phyloP scores from a whole-genome alignment of 2,329 filamentous ascomycete genomes.

The Curvularia sp. region DNA sequence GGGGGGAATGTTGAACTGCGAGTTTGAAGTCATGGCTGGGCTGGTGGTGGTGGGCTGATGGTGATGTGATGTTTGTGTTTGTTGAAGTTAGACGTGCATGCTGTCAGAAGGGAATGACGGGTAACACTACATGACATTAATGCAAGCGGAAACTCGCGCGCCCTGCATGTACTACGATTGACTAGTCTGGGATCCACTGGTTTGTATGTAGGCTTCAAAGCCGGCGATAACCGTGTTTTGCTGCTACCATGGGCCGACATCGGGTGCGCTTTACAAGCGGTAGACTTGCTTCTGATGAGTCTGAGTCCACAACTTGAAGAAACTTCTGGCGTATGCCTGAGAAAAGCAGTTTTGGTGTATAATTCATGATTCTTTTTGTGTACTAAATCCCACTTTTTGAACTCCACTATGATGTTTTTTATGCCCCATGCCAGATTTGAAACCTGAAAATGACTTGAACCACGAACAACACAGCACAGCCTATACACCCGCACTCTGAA shows the following conservation, averaged over 20 bases:
- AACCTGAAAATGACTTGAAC: background rate
- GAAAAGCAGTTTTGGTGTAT: background rate
- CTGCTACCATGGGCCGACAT: slow-evolving; percentile 1
- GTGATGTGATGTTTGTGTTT: background rate
- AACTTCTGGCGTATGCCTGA: background rate
- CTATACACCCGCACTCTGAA: slow-evolving; percentile 30
- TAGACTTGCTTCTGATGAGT: background rate
- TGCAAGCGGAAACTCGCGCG: background rate
- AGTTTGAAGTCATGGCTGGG: slow-evolving; percentile 9
- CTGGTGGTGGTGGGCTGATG: background rate
- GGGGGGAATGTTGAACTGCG: slow-evolving; percentile 27
- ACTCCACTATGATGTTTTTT: background rate
- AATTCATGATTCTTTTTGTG: background rate
- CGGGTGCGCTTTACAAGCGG: background rate
- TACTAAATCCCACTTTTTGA: background rate
- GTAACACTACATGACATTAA: background rate
- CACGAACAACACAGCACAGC: background rate
- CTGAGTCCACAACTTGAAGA: background rate
- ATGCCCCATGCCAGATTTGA: background rate
- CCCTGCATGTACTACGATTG: background rate
- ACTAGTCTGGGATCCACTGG: slow-evolving; percentile 4
- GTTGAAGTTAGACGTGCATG: no score
- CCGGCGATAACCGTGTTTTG: slow-evolving; percentile 14
- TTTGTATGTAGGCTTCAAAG: background rate
- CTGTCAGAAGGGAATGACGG: background rate